phyloP scores from a whole-genome alignment of 345 rosid species.

The Microthlaspi erraticum region DNA sequence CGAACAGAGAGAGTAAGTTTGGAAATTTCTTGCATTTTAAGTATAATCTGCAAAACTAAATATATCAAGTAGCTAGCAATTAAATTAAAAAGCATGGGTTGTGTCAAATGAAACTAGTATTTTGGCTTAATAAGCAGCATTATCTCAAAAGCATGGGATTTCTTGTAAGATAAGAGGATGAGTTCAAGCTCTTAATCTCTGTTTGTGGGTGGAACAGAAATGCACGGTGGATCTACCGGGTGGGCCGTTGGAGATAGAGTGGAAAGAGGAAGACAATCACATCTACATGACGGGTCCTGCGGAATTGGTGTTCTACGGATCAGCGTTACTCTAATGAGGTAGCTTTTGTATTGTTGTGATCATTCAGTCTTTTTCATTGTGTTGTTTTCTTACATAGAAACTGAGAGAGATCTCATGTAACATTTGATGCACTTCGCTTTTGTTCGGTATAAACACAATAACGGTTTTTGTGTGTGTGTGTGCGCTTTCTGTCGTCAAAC shows the following conservation, averaged over 20 bases:
- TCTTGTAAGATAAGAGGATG: neutral
- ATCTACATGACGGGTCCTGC: slow-evolving; percentile 98
- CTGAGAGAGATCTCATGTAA: neutral
- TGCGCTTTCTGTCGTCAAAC: neutral
- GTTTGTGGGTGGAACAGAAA: slow-evolving; percentile 49
- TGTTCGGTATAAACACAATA: neutral
- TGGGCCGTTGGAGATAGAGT: slow-evolving; percentile 91
- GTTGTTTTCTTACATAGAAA: neutral
- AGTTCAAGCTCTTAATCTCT: neutral
- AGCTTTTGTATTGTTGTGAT: slow-evolving; percentile 26
- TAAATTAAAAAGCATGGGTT: neutral
- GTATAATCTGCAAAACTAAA: neutral
- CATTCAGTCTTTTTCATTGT: slow-evolving; percentile 11
- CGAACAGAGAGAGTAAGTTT: slow-evolving; percentile 80
- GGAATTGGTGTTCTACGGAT: slow-evolving; percentile 79
- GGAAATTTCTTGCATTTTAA: too few species aligned
- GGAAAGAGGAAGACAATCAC: slow-evolving; percentile 87
- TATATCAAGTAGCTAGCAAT: neutral
- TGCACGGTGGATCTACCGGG: slow-evolving; percentile 94
- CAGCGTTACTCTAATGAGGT: slow-evolving; percentile 53
- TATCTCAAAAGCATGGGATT: slow-evolving; percentile 37
- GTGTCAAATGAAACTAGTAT: neutral
- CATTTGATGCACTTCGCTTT: neutral
- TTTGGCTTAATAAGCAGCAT: neutral
- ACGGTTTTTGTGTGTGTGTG: neutral